Base-by-base conservation (phyloP, 805 yeast genomes). In the Monosporozyma yasuniensis region DNA sequence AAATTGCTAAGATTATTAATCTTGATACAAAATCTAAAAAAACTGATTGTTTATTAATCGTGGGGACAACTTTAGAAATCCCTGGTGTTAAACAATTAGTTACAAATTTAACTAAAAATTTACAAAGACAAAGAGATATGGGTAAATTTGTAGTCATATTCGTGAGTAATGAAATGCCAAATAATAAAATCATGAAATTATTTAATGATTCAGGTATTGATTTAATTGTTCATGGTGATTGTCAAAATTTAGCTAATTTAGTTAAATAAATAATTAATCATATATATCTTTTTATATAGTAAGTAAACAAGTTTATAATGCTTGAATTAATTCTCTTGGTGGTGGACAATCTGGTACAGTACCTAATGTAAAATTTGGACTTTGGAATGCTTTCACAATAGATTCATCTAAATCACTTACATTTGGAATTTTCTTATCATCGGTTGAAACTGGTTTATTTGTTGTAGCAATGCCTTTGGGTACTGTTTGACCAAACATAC, bases 61-160 rank as follows among this genome's bases (percentile, higher is more conserved):
- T 84, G 7, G 96, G 96, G 3, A 89, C 96, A 0, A 82, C 95
- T 2, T 71, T 89, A 51, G 82, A 85, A 60, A 89, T 89, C 25
- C 88, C 88, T 0, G 87, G 87, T 1, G 88, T 83, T 9, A 68
- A 78, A 56, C 68, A 82, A 50, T 61, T 83, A 43, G 83, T 80
- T 8, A 76, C 74, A 54, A 85, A 82, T 56, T 71, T 83, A 70
- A 73, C 83, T 1, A 73, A 73, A 51, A 74, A 76, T 6, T 80
- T 82, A 2, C 81, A 76, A 55, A 70, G 79, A 1, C 72, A 73
- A 22, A 48, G 41, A 19, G 34, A 18, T 6, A 45, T 23, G 39
- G 45, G 38, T n/a, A 76, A 72, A 47, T 87, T 87, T 1, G 74
- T 76, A 51, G 77, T 81, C 2, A 72, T 82, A 3, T 83, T 85